Evolutionary conservation across 805 yeast species (phyloP).

Genomic region (Candida yuanshanica): DNA sequence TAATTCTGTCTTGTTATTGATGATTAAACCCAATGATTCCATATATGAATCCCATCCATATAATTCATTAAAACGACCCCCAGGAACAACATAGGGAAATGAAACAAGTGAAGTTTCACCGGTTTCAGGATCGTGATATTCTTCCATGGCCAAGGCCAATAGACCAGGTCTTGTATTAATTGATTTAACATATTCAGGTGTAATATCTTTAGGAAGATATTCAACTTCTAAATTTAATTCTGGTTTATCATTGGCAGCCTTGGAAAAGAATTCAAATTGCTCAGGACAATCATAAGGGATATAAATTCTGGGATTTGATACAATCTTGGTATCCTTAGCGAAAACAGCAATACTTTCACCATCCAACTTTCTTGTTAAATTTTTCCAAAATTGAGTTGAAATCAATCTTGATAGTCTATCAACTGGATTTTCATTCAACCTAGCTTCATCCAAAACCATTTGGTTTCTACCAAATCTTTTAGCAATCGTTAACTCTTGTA

Average conservation of each 20-base stretch:
- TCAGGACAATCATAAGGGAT: slow-evolving; percentile 65
- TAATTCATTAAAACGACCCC: slow-evolving; percentile 93
- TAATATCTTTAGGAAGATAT: slow-evolving; percentile 66
- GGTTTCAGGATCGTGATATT: slow-evolving; percentile 41
- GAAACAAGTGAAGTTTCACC: slow-evolving; percentile 51
- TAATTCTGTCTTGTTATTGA: slow-evolving; percentile 57
- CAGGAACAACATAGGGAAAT: slow-evolving; percentile 91
- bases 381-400: slow-evolving; percentile 72
- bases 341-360: slow-evolving; percentile 56
- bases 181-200: slow-evolving; percentile 71
- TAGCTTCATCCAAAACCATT: slow-evolving; percentile 74
- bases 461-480: slow-evolving; percentile 71
- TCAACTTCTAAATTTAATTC: slow-evolving; percentile 63
- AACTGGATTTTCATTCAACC: slow-evolving; percentile 86
- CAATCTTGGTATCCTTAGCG: slow-evolving; percentile 75
- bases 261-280: slow-evolving; percentile 62
- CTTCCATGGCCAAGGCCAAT: slow-evolving; percentile 69
- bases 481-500: slow-evolving; percentile 88
- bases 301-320: slow-evolving; percentile 69
- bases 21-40: slow-evolving; percentile 77
- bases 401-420: slow-evolving; percentile 68
- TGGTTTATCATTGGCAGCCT: slow-evolving; percentile 50
- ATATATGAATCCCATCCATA: slow-evolving; percentile 99
- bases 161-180: slow-evolving; percentile 82
- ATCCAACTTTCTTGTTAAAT: slow-evolving; percentile 67